Percentiles rank a stretch among this genome's conserved stretches.
phyloP scores from a whole-genome alignment of 164 flowering plant species.

The Vitis cinerea region DNA sequence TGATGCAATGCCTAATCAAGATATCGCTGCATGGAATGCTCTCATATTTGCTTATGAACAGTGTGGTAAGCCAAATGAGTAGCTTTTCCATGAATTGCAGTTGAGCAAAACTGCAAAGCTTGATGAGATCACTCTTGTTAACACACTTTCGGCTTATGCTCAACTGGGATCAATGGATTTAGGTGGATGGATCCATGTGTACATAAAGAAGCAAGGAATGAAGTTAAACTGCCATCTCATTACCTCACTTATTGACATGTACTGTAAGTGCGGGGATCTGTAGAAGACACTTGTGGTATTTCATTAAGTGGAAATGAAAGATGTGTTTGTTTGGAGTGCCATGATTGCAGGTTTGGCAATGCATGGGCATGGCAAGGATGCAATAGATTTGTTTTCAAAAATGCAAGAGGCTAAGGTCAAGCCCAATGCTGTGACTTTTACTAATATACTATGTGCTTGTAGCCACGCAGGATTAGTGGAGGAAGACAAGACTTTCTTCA shows the following conservation, averaged over 20 bases:
- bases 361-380: slow-evolving; percentile 68
- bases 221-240: slow-evolving; percentile 54
- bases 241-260: slow-evolving; percentile 75
- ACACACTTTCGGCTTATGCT: slow-evolving; percentile 64
- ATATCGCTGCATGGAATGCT: slow-evolving; percentile 75
- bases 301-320: slow-evolving; percentile 35
- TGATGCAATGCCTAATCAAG: slow-evolving; percentile 48
- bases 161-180: slow-evolving; percentile 66
- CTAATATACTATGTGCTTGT: slow-evolving; percentile 69
- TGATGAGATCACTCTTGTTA: slow-evolving; percentile 61
- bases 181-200: slow-evolving; percentile 69
- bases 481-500: slow-evolving; percentile 43
- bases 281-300: slow-evolving; percentile 72
- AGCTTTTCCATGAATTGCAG: slow-evolving; percentile 55
- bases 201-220: slow-evolving; percentile 49
- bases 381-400: slow-evolving; percentile 47
- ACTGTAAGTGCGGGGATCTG: slow-evolving; percentile 70
- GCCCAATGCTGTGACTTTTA: slow-evolving; percentile 73
- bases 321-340: slow-evolving; percentile 80
- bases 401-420: slow-evolving; percentile 59
- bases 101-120: slow-evolving; percentile 38
- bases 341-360: slow-evolving; percentile 79
- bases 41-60: slow-evolving; percentile 72
- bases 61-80: slow-evolving; percentile 57
- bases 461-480: slow-evolving; percentile 69